Base-by-base conservation (phyloP, 768 basidiomycete species). In the Boletus sensibilis region DNA sequence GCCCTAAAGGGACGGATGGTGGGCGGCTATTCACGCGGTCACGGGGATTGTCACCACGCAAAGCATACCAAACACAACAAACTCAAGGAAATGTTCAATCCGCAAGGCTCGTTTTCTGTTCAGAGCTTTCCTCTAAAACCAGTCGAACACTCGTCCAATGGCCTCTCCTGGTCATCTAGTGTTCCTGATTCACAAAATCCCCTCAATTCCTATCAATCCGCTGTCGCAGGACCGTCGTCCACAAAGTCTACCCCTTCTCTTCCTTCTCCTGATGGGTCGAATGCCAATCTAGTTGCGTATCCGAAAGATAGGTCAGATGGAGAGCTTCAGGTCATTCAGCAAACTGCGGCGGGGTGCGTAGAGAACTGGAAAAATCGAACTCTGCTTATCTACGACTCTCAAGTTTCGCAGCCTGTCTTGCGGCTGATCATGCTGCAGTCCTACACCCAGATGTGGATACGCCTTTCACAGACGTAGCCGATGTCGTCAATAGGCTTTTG, bases 401-500 rank as follows among this genome's bases (percentile, higher is more conserved):
- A 65, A 88, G 86, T 60, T 75, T 89, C 59, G 74, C 78, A 55
- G 67, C 79, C 23, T 78, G 79, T 60, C 74, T 91, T 48, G 79
- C 79, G 1, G 72, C 78, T 35, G 90, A 93, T 69, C 90, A 91
- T 52, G 73, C 76, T 39, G 72, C 78, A 16, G 82, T 81, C 16
- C 62, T 83, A 48, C 78, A 82, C 50, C 88, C 89, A 38, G 86
- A 92, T 61, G 77, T 81, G 37, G 87, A 91, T 48, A 78, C 83
- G 1, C 85, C 90, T 2, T 93, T 93, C 62, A 58, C 63, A 14
- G 83, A 89, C 63, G 70, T 76, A 10, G 65, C 72, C 6, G 91
- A 93, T 65, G 86, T 78, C 3, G 76, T 91, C 23, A 79, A 82
- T n/a, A 80, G 90, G 48, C 76, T 93, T 21, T 75, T 92, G 21